Percentiles rank a stretch among this genome's conserved stretches.
Evolutionary conservation across 441 rosid genomes (phyloP).

Genomic region (Croton laevigatus): DNA sequence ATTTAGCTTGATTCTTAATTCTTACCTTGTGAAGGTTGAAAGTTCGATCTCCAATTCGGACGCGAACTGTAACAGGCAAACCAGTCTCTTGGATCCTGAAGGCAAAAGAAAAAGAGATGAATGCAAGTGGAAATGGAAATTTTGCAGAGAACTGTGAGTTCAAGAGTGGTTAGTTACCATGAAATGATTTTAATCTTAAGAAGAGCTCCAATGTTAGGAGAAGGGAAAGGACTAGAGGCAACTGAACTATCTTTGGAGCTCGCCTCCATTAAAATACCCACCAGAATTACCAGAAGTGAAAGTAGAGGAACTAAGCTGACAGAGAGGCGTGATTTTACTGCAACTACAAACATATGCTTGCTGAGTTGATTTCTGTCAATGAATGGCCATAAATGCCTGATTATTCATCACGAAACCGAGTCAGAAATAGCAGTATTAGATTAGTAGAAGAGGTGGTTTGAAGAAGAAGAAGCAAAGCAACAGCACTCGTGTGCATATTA

Average conservation of each 20-base stretch:
- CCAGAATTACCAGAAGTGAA: not conserved
- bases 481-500: slow-evolving; percentile 14
- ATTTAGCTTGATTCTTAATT: too few species aligned
- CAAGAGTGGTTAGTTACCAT: slow-evolving; percentile 37
- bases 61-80: slow-evolving; percentile 57
- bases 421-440: not conserved
- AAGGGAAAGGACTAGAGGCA: slow-evolving; percentile 60
- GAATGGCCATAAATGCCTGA: slow-evolving; percentile 30
- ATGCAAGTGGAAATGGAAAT: not conserved
- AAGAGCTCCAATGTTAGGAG: slow-evolving; percentile 58
- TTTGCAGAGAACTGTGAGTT: too few species aligned
- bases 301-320: not conserved
- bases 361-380: slow-evolving; percentile 13
- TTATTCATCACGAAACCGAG: slow-evolving; percentile 32
- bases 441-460: slow-evolving; percentile 22
- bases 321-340: slow-evolving; percentile 15
- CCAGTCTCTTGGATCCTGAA: slow-evolving; percentile 83
- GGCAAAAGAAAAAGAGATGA: slow-evolving; percentile 9
- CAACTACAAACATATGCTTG: slow-evolving; percentile 23
- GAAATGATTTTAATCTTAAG: slow-evolving; percentile 69
- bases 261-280: slow-evolving; percentile 39
- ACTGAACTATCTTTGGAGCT: slow-evolving; percentile 54
- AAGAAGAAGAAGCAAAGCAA: slow-evolving; percentile 11
- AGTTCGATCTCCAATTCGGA: slow-evolving; percentile 46
- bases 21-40: slow-evolving; percentile 73